Conservation (phyloP, 2,329 filamentous ascomycete species). For the Fusarium vanettenii region DNA sequence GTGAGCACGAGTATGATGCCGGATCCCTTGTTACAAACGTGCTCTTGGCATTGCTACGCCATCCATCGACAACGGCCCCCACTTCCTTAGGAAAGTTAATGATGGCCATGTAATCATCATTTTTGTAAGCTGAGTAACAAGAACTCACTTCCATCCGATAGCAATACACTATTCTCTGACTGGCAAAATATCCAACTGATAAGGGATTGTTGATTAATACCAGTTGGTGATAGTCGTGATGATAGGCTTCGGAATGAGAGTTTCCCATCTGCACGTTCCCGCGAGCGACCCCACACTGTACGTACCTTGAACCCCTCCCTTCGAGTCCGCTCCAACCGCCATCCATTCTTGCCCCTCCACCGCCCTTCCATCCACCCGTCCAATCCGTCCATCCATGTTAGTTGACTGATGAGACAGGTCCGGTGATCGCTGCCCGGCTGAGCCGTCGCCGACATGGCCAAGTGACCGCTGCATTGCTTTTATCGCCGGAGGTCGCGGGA, state of each 20-base stretch:
- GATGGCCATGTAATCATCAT: not conserved
- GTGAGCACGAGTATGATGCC: not conserved
- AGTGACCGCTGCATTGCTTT: constrained; percentile 30
- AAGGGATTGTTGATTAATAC: not conserved
- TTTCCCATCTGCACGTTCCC: not conserved
- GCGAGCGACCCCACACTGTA: constrained; percentile 5
- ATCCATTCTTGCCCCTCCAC: constrained; percentile 36
- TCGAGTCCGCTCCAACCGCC: constrained; percentile 16
- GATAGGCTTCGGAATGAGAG: not conserved
- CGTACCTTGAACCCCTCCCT: constrained; percentile 33
- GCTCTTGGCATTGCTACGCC: not conserved
- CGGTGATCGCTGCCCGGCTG: constrained; percentile 43
- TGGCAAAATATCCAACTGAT: not conserved
- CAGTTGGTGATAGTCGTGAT: not conserved
- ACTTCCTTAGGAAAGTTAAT: not conserved
- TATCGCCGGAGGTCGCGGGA: constrained; percentile 9
- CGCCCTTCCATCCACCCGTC: constrained; percentile 10
- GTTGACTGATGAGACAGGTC: constrained; percentile 33
- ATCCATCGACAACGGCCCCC: not conserved
- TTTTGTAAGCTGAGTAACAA: not conserved
- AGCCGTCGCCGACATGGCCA: constrained; percentile 34
- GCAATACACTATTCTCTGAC: not conserved
- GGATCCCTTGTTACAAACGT: not conserved
- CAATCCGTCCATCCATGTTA: constrained; percentile 11
- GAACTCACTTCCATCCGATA: not conserved